A percentile compares a stretch with the other conserved stretches of the same genome.
phyloP scores from a whole-genome alignment of 257 asterid species.

The Oldenlandia corymbosa region DNA sequence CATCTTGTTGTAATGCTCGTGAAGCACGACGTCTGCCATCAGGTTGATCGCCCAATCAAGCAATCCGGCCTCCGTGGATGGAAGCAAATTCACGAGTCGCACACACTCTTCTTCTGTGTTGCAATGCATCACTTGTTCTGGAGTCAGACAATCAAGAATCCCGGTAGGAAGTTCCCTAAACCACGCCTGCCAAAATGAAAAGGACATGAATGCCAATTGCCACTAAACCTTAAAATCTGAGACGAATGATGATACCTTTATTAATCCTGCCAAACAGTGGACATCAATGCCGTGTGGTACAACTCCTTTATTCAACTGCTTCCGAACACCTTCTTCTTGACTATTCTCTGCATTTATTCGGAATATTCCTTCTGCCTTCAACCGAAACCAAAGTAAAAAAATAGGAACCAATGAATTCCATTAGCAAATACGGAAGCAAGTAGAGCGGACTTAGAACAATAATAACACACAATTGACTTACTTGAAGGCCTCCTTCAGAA shows the following conservation, averaged over 20 bases:
- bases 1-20: conserved; percentile 68
- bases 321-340: conserved; percentile 56
- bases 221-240: not conserved
- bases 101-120: conserved; percentile 76
- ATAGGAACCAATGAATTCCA: not conserved
- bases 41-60: conserved; percentile 81
- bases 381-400: conserved; percentile 7
- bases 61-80: conserved; percentile 55
- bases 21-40: conserved; percentile 69
- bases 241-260: conserved; percentile 41
- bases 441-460: not conserved
- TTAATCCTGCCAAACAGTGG: conserved; percentile 85
- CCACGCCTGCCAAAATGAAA: conserved; percentile 61
- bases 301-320: conserved; percentile 58
- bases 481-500: conserved; percentile 71
- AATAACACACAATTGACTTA: conserved; percentile 17
- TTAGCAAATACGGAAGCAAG: not conserved
- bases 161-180: conserved; percentile 83
- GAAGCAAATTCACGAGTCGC: conserved; percentile 49
- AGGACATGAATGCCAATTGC: not conserved
- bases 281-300: conserved; percentile 71
- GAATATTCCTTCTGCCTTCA: conserved; percentile 86
- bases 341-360: conserved; percentile 73
- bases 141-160: conserved; percentile 61
- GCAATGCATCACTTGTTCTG: conserved; percentile 82